phyloP scores from a whole-genome alignment of 495 filamentous ascomycete species.

The Astrocystis sublimbata region DNA sequence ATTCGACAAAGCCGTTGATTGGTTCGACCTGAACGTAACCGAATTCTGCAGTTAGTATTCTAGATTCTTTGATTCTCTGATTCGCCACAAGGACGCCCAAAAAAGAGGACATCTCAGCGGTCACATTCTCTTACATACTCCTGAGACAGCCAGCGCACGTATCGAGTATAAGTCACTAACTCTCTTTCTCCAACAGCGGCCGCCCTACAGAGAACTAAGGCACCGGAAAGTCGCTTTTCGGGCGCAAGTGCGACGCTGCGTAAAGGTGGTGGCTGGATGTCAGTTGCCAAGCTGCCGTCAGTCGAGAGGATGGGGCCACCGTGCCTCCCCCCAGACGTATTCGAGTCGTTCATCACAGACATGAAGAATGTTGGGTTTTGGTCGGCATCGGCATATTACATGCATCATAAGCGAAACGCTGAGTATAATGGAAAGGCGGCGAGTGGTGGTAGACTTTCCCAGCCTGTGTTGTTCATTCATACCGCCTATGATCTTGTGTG shows the following conservation, averaged over 20 bases:
- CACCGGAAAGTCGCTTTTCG: neutral
- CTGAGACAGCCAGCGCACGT: too few relatives aligned
- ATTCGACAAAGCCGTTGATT: conserved; percentile 12
- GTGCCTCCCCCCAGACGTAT: neutral
- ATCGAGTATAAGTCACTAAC: too few relatives aligned
- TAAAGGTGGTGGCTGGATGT: conserved; percentile 4
- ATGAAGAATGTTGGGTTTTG: conserved; percentile 15
- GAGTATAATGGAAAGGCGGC: conserved; percentile 10
- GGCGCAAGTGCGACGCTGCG: neutral
- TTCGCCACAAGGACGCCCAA: too few relatives aligned
- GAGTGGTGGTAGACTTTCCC: conserved; percentile 11
- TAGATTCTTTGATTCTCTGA: too few relatives aligned
- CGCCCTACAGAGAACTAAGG: neutral
- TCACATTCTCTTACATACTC: too few relatives aligned
- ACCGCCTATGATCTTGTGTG: conserved; percentile 9
- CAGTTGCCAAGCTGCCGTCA: neutral
- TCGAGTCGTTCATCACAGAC: neutral
- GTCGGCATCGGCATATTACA: conserved; percentile 2
- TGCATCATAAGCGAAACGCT: conserved; percentile 9
- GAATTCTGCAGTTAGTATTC: conserved; percentile 1
- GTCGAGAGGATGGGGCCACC: conserved; percentile 5
- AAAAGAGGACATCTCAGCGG: too few relatives aligned
- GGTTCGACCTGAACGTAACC: conserved; percentile 7
- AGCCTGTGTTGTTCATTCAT: conserved; percentile 15
- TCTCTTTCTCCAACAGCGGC: too few relatives aligned